These are phyloP conservation scores for Hypoxylon sp. DNA, from an alignment of 2,329 filamentous ascomycete species.

Conservation along the genomic window DNA sequence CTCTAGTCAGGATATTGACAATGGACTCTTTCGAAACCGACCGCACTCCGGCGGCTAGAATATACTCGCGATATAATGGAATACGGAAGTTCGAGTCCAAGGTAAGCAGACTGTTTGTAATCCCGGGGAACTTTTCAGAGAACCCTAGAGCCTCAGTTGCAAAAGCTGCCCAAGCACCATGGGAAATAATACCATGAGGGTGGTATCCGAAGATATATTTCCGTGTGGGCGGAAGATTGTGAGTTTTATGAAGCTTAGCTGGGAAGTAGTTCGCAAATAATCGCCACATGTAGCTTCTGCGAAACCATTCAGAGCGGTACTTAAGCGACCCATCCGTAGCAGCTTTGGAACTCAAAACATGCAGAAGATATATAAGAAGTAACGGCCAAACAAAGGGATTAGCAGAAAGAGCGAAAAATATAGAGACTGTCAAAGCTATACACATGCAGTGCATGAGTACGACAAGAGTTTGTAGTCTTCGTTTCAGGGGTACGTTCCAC, in stretches of 20 bases:
- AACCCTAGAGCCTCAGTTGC: constrained; percentile 92
- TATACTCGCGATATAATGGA: constrained; percentile 93
- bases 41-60: constrained; percentile 86
- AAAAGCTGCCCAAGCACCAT: constrained; percentile 94
- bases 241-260: constrained; percentile 86
- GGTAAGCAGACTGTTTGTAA: constrained; percentile 92
- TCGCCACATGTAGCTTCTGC: constrained; percentile 82
- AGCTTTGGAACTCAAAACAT: constrained; percentile 83
- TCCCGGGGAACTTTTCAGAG: constrained; percentile 87
- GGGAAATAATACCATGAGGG: constrained; percentile 96
- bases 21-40: constrained; percentile 94
- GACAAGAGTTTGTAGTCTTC: constrained; percentile 82
- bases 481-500: constrained; percentile 76
- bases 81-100: constrained; percentile 97
- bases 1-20: constrained; percentile 85
- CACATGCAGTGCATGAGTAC: constrained; percentile 80
- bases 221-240: constrained; percentile 80
- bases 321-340: constrained; percentile 80
- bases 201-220: constrained; percentile 99
- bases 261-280: constrained; percentile 95
- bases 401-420: constrained; percentile 92
- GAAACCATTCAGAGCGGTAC: constrained; percentile 80
- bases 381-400: constrained; percentile 93
- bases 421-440: constrained; percentile 77
- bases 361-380: constrained; percentile 81